Conservation (phyloP, 306 rosid genomes). For the Lagenaria siceraria region DNA sequence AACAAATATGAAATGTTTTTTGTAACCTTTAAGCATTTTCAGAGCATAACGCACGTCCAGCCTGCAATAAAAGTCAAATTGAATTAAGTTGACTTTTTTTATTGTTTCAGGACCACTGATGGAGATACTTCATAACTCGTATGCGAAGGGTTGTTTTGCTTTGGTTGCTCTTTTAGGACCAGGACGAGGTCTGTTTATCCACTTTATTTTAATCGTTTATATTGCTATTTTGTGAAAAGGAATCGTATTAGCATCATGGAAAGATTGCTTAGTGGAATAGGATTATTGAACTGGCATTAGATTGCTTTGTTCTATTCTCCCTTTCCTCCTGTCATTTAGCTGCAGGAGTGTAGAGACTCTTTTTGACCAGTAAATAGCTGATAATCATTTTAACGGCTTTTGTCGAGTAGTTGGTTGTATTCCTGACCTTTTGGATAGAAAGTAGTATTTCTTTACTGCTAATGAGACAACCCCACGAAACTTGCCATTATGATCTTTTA, state of each 20-base stretch:
- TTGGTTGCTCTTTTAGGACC: conserved; percentile 81
- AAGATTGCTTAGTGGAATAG: neutral
- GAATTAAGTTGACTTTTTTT: neutral
- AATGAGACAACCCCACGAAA: neutral
- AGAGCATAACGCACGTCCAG: neutral
- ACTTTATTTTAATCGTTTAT: neutral
- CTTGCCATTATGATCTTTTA: neutral
- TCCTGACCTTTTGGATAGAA: neutral
- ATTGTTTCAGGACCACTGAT: conserved; percentile 34
- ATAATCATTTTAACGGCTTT: neutral
- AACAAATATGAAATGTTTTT: neutral
- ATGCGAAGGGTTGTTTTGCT: conserved; percentile 77
- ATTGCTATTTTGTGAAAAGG: neutral
- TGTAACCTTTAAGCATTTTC: neutral
- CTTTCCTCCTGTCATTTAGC: neutral
- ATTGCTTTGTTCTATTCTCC: neutral
- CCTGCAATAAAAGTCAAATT: neutral
- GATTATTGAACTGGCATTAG: neutral
- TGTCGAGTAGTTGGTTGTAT: neutral
- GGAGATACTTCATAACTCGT: conserved; percentile 78
- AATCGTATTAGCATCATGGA: neutral
- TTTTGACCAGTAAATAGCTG: neutral
- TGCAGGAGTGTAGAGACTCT: neutral
- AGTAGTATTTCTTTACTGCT: neutral
- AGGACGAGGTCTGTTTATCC: conserved; percentile 67